Evolutionary conservation across 2,329 filamentous ascomycete genomes (phyloP), one percentile per base, ranked within the genome.

Genomic region (Aschersonia sp.): DNA sequence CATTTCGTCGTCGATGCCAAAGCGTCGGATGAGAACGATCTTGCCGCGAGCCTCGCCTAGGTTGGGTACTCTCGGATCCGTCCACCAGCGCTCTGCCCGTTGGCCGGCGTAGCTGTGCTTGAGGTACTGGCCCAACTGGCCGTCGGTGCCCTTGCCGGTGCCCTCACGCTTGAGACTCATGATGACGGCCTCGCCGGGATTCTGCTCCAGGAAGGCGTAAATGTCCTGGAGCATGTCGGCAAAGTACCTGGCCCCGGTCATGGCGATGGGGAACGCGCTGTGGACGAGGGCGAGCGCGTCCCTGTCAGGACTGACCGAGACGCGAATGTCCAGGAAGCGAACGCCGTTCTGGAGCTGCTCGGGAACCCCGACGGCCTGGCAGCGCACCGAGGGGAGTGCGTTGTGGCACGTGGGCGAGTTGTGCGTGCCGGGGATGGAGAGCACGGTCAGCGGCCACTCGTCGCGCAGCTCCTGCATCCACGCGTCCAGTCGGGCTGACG

Each of bases 371-470:
- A 89, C 87, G 35, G 85, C 82, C 67, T 98, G 92, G 65, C 92
- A 97, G 40, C 92, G 84, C 39, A 97, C 92, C 1, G 87, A 94
- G 1, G 92, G 92, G 5, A 96, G 75, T 10, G 92, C 89, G 45
- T 78, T 75, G 69, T 94, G 75, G 67, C 78, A 83, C 8, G 89
- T 94, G 6, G 92, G 87, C 14, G 85, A 87, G 68, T 98, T 97
- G 71, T 98, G 92, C 0, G 92, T 96, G 53, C 92, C 92, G 0
- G 92, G 92, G 52, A 97, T 92, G 45, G 85, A 92, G 45, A 98
- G 78, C 3, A 83, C 75, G 1, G 86, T 85, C 5, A 97, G 71
- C 1, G 87, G 80, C 46, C 79, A 83, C 22, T 79, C 73, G 57
- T 89, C 78, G 51, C 75, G 71, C 42, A 97, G 72, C 51, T 81